Conservation (phyloP, 140 eudicot species). For the Oenanthe javanica region DNA sequence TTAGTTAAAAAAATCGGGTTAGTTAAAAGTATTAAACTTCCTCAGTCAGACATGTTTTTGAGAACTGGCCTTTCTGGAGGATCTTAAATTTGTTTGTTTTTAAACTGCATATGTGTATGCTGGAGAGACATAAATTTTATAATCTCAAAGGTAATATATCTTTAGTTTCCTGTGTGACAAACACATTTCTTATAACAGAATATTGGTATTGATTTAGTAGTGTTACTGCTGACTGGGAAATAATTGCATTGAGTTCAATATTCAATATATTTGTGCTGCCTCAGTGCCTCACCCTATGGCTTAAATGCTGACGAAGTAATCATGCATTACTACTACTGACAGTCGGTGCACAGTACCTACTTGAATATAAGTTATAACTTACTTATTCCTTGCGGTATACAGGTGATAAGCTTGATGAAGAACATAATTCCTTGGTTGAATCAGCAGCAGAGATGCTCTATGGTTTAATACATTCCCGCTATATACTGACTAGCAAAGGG, state of each 20-base stretch:
- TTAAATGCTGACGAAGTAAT: background rate
- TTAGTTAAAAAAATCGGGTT: background rate
- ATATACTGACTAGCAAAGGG: conserved; percentile 35
- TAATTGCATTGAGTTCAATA: background rate
- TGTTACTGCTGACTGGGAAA: background rate
- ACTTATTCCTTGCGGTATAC: background rate
- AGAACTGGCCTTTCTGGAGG: background rate
- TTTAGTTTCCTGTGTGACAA: background rate
- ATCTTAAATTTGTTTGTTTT: background rate
- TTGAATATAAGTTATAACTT: background rate
- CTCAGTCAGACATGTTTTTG: background rate
- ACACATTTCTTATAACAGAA: background rate
- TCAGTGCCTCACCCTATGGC: background rate
- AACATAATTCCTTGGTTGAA: conserved; percentile 29
- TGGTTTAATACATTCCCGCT: conserved; percentile 35
- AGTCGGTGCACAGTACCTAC: background rate
- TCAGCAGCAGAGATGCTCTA: conserved; percentile 39
- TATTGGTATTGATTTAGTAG: background rate
- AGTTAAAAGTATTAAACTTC: background rate
- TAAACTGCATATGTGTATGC: background rate
- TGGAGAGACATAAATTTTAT: background rate
- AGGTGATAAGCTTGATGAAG: conserved; percentile 29
- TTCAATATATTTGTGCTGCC: background rate
- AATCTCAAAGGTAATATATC: background rate
- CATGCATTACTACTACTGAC: background rate